A percentile compares a stretch with the other conserved stretches of the same genome.
These are phyloP conservation scores for Physcomitrellopsis africana DNA, from an alignment of 225 moss, liverwort and hornwort species.

Conservation along the genomic window DNA sequence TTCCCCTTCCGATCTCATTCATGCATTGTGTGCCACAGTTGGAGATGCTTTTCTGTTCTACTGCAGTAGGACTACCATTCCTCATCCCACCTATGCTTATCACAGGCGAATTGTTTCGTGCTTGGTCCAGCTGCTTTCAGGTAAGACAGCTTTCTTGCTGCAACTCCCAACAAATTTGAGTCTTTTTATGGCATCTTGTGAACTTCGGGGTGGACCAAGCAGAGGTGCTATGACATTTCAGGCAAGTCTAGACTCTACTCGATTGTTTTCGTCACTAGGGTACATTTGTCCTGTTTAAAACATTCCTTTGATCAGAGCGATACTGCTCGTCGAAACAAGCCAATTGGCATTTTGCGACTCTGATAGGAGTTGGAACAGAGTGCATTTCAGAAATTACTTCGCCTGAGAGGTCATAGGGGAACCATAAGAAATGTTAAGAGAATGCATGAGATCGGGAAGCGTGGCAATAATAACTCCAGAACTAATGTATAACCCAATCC, in stretches of 20 bases:
- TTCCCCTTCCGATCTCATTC: background rate
- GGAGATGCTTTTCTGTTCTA: constrained; percentile 93
- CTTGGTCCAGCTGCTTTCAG: constrained; percentile 74
- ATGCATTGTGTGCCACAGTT: constrained; percentile 51
- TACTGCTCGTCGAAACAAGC: background rate
- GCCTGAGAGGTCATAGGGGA: no score
- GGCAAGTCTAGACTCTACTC: background rate
- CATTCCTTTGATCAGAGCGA: background rate
- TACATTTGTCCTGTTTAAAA: background rate
- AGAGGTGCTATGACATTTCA: background rate
- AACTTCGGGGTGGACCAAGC: background rate
- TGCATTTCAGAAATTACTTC: background rate
- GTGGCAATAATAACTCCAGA: no score
- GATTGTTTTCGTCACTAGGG: background rate
- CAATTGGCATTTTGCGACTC: background rate
- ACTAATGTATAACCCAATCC: no score
- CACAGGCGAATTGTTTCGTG: constrained; percentile 74
- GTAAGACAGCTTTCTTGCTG: constrained; percentile 19
- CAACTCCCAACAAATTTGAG: background rate
- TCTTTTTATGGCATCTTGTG: background rate
- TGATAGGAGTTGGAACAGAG: background rate
- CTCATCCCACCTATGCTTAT: constrained; percentile 88
- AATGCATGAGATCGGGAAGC: no score
- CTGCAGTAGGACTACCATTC: constrained; percentile 77
- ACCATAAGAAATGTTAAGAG: no score